phyloP scores from a whole-genome alignment of 2,329 filamentous ascomycete species.

The Verticillium albo-atrum region DNA sequence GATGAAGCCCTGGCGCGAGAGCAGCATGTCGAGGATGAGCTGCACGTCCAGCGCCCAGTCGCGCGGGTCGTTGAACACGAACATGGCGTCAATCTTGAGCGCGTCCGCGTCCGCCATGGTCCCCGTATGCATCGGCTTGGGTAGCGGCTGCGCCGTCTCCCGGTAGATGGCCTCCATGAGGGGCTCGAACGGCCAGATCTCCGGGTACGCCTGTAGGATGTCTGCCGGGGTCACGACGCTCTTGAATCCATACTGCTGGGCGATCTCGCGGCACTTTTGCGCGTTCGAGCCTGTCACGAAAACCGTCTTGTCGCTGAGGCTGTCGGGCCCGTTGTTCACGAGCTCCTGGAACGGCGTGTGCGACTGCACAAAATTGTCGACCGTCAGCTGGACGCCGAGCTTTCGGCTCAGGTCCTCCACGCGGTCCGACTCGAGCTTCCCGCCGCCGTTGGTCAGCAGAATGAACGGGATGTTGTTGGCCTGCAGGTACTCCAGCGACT shows the following conservation, averaged over 20 bases:
- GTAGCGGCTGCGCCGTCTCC: conserved; percentile 52
- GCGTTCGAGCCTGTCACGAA: conserved; percentile 69
- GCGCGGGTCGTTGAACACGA: conserved; percentile 92
- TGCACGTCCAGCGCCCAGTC: conserved; percentile 93
- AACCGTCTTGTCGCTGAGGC: conserved; percentile 61
- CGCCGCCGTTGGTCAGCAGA: conserved; percentile 92
- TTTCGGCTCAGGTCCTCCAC: conserved; percentile 15
- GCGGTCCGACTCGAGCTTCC: conserved; percentile 62
- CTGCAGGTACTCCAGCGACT: conserved; percentile 70
- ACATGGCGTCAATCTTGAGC: conserved; percentile 81
- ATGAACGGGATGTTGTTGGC: conserved; percentile 81
- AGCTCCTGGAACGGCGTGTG: conserved; percentile 85
- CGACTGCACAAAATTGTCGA: conserved; percentile 71
- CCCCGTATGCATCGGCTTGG: conserved; percentile 40
- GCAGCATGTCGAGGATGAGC: conserved; percentile 75
- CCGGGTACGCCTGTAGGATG: conserved; percentile 68
- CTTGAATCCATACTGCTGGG: conserved; percentile 71
- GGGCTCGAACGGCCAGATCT: conserved; percentile 79
- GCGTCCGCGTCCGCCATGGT: conserved; percentile 31
- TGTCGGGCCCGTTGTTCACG: conserved; percentile 46
- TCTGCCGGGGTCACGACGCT: conserved; percentile 84
- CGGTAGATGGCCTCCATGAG: conserved; percentile 60
- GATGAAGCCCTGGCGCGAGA: conserved; percentile 72
- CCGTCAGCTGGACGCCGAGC: conserved; percentile 47
- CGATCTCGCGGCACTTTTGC: conserved; percentile 65